Percentiles rank a stretch among this genome's conserved stretches.
phyloP scores from a whole-genome alignment of 176 grass and related monocot genomes.

The Cenchrus fungigraminus region DNA sequence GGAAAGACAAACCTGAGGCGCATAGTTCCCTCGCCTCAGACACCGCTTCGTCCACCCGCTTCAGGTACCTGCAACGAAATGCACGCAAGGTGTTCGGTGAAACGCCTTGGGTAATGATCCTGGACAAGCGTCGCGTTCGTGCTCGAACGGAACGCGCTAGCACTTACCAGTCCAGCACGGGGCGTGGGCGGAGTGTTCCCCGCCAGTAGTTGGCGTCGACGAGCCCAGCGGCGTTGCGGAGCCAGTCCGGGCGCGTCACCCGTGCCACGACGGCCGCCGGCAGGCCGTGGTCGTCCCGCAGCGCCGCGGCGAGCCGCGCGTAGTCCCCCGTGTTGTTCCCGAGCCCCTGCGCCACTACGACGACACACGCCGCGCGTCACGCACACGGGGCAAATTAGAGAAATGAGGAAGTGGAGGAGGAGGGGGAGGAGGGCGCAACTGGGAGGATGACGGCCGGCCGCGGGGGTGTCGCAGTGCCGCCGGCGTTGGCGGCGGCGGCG shows the following conservation, averaged over 20 bases:
- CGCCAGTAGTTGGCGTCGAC: slow-evolving; percentile 80
- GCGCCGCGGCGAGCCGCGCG: slow-evolving; percentile 50
- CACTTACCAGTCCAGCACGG: slow-evolving; percentile 75
- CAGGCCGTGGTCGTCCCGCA: slow-evolving; percentile 69
- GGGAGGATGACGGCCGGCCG: slow-evolving; percentile 81
- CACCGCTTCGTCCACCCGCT: slow-evolving; percentile 70
- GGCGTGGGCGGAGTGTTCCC: slow-evolving; percentile 73
- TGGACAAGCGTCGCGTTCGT: background rate
- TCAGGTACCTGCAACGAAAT: slow-evolving; percentile 64
- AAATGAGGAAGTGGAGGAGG: background rate
- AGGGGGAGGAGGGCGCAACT: slow-evolving; percentile 34
- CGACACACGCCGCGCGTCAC: slow-evolving; percentile 42
- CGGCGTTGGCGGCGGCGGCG: background rate
- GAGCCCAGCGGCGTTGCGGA: slow-evolving; percentile 86
- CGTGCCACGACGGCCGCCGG: slow-evolving; percentile 67
- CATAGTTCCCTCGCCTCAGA: slow-evolving; percentile 58
- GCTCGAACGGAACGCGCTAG: too few relatives aligned
- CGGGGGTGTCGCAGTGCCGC: background rate
- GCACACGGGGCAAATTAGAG: background rate
- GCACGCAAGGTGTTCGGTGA: slow-evolving; percentile 11
- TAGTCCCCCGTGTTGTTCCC: slow-evolving; percentile 96
- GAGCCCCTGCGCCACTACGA: slow-evolving; percentile 76
- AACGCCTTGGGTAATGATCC: background rate
- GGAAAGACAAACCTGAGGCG: slow-evolving; percentile 39
- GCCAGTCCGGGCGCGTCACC: slow-evolving; percentile 80